Percentiles rank a stretch among this genome's conserved stretches.
These are phyloP conservation scores for Fusarium protoensiforme DNA, from an alignment of 2,329 filamentous ascomycete genomes.

Conservation along the genomic window DNA sequence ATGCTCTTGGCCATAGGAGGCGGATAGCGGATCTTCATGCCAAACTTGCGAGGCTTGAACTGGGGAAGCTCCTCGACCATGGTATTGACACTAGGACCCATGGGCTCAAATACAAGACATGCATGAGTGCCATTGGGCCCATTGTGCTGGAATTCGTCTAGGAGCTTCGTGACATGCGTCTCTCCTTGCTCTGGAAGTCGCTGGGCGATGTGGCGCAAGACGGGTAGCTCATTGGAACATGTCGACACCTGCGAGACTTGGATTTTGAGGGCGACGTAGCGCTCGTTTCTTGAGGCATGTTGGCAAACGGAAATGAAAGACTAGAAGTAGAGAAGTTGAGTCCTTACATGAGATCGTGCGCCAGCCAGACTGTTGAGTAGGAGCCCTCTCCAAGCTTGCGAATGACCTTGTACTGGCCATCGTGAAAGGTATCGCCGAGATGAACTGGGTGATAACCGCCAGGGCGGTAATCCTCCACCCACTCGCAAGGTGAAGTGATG, in stretches of 20 bases:
- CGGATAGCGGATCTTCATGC: conserved; percentile 14
- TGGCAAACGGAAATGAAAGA: neutral
- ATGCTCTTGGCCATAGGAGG: conserved; percentile 13
- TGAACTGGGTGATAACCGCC: conserved; percentile 57
- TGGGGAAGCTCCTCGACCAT: conserved; percentile 17
- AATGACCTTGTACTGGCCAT: conserved; percentile 54
- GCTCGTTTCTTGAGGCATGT: conserved; percentile 21
- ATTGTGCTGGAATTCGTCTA: conserved; percentile 43
- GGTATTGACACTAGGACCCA: conserved; percentile 44
- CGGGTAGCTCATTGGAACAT: conserved; percentile 28
- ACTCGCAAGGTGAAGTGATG: conserved; percentile 44
- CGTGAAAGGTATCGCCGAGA: conserved; percentile 53
- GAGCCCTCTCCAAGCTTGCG: conserved; percentile 58
- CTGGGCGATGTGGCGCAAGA: conserved; percentile 5
- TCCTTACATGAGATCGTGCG: conserved; percentile 43
- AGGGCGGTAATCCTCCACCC: conserved; percentile 47
- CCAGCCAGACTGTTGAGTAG: conserved; percentile 60
- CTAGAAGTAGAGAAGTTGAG: neutral
- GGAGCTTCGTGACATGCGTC: conserved; percentile 45
- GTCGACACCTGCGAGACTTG: neutral
- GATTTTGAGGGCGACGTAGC: conserved; percentile 11
- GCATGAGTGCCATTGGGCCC: conserved; percentile 48
- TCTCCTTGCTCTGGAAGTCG: neutral
- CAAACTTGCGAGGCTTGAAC: neutral
- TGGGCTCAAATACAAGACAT: conserved; percentile 46